phyloP scores from a whole-genome alignment of 1,139 yeast species.

The Blastobotrys apis region DNA sequence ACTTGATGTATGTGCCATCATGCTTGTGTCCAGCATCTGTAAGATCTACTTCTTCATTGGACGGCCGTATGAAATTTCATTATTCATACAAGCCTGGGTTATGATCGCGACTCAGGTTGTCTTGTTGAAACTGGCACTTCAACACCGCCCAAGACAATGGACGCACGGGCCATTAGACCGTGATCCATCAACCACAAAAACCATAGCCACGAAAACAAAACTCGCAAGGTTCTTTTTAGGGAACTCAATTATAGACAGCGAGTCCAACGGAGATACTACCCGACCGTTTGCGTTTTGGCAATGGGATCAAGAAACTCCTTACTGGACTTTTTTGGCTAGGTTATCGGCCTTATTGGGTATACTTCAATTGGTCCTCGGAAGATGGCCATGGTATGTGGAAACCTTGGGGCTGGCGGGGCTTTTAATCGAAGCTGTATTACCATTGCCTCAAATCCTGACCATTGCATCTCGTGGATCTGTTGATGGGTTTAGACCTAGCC shows the following conservation, averaged over 20 bases:
- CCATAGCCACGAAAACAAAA: not conserved
- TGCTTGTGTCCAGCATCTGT: conserved; percentile 72
- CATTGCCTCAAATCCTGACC: conserved; percentile 80
- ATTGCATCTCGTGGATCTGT: conserved; percentile 64
- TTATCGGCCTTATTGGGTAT: conserved; percentile 43
- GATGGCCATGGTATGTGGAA: conserved; percentile 46
- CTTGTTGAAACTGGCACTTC: conserved; percentile 57
- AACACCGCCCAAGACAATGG: conserved; percentile 44
- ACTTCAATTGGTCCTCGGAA: conserved; percentile 45
- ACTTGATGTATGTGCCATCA: conserved; percentile 84
- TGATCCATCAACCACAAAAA: conserved; percentile 7
- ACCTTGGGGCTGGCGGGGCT: conserved; percentile 68
- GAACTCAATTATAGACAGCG: conserved; percentile 5
- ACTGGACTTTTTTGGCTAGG: conserved; percentile 62
- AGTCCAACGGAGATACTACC: not conserved
- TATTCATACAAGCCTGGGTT: conserved; percentile 69
- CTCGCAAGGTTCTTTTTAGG: conserved; percentile 7
- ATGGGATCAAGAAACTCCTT: conserved; percentile 60
- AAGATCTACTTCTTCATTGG: conserved; percentile 73
- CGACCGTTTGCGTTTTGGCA: conserved; percentile 72
- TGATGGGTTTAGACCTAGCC: conserved; percentile 71
- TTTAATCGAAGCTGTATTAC: conserved; percentile 74
- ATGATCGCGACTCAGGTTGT: conserved; percentile 73
- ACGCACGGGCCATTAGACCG: conserved; percentile 9
- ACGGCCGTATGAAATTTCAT: conserved; percentile 71